A percentile compares a stretch with the other conserved stretches of the same genome.
phyloP scores from a whole-genome alignment of 306 rosid species.

The Fagus sylvatica region DNA sequence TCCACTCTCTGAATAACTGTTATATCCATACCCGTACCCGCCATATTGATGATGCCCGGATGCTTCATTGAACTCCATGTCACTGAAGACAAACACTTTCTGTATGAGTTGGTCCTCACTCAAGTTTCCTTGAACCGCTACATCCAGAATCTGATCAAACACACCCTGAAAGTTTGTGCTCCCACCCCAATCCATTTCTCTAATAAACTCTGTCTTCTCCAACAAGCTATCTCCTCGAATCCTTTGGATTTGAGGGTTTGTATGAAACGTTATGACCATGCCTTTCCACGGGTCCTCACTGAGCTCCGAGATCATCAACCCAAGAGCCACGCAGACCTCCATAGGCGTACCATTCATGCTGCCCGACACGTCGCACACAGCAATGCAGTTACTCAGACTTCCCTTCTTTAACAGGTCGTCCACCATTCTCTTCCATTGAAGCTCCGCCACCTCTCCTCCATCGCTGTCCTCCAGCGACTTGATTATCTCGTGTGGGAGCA shows the following conservation, averaged over 20 bases:
- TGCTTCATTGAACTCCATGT: constrained; percentile 71
- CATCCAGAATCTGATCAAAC: constrained; percentile 52
- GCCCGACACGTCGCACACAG: constrained; percentile 58
- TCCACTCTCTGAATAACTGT: no score
- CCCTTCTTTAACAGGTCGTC: constrained; percentile 51
- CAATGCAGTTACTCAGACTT: constrained; percentile 46
- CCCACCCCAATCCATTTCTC: constrained; percentile 23
- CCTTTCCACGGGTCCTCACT: constrained; percentile 58
- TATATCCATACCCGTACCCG: no score
- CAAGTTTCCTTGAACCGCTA: constrained; percentile 55
- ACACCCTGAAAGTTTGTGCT: constrained; percentile 64
- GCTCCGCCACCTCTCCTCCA: constrained; percentile 43
- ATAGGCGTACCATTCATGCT: constrained; percentile 50
- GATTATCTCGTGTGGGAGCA: constrained; percentile 62
- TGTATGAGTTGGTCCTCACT: constrained; percentile 53
- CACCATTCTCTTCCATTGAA: constrained; percentile 23
- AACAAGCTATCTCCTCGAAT: constrained; percentile 41
- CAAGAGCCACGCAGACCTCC: no score
- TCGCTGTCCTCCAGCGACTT: not conserved
- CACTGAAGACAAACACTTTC: constrained; percentile 29
- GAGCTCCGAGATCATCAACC: no score
- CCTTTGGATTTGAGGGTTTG: constrained; percentile 48
- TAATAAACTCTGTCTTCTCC: constrained; percentile 41
- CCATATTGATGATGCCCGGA: constrained; percentile 13
- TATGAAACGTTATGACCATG: constrained; percentile 52